A percentile compares a stretch with the other conserved stretches of the same genome.
These are phyloP conservation scores for Candida nitratophila DNA, from an alignment of 805 yeast genomes.

Conservation along the genomic window DNA sequence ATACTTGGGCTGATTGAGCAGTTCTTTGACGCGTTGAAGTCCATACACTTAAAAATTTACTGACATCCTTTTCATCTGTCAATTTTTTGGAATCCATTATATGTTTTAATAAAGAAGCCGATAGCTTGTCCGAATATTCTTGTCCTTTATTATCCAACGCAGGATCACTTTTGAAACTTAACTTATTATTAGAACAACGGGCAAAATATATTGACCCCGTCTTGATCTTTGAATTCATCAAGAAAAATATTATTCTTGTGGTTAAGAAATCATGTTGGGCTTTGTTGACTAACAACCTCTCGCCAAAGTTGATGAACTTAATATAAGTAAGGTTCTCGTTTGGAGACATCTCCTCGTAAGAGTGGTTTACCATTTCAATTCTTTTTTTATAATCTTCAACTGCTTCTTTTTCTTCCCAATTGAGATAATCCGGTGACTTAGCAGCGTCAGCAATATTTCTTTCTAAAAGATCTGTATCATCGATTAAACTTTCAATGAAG, in stretches of 20 bases:
- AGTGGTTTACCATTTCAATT: constrained; percentile 58
- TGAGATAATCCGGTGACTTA: constrained; percentile 78
- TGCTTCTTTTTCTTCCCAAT: constrained; percentile 71
- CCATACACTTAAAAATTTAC: constrained; percentile 67
- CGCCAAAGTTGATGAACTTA: constrained; percentile 88
- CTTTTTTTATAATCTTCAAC: constrained; percentile 69
- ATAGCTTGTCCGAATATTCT: constrained; percentile 57
- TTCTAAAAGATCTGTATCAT: constrained; percentile 59
- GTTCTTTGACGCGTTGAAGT: constrained; percentile 88
- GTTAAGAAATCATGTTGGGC: constrained; percentile 83
- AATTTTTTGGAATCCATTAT: constrained; percentile 22
- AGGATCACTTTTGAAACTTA: constrained; percentile 69
- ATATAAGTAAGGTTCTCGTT: constrained; percentile 56
- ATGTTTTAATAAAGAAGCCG: constrained; percentile 43
- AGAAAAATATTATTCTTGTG: constrained; percentile 83
- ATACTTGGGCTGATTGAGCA: constrained; percentile 66
- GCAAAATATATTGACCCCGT: constrained; percentile 92
- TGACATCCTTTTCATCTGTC: constrained; percentile 16
- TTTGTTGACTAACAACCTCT: constrained; percentile 69
- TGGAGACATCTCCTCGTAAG: constrained; percentile 67
- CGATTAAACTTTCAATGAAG: constrained; percentile 83
- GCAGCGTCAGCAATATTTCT: constrained; percentile 81
- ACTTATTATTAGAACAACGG: constrained; percentile 56
- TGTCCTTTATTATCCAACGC: constrained; percentile 71
- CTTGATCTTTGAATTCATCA: constrained; percentile 86